Percentiles rank a stretch among this genome's conserved stretches.
Evolutionary conservation across 495 filamentous ascomycete genomes (phyloP).

Genomic region (Penicillium malachiteum): DNA sequence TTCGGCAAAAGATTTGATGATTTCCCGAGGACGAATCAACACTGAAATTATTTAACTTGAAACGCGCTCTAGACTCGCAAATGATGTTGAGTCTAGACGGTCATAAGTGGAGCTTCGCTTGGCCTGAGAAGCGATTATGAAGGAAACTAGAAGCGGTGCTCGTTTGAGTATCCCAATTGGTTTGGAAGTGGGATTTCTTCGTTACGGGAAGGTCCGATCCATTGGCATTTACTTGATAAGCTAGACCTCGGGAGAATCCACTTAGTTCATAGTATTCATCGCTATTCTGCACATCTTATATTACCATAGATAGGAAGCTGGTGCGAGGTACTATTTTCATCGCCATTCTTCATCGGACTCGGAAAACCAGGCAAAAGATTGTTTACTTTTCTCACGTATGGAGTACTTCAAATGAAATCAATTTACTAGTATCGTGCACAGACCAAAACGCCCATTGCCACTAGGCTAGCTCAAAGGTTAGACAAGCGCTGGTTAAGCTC

Average conservation of each 20-base stretch:
- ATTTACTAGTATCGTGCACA: too few relatives aligned
- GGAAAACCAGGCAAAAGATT: too few relatives aligned
- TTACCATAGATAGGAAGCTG: too few relatives aligned
- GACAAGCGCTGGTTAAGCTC: conserved; percentile 4
- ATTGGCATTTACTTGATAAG: background rate
- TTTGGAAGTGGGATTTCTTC: background rate
- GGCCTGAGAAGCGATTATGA: background rate
- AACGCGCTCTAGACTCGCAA: background rate
- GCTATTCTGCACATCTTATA: too few relatives aligned
- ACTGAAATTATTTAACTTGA: background rate
- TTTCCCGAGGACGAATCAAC: background rate
- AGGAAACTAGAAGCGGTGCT: background rate
- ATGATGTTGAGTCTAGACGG: background rate
- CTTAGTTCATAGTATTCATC: too few relatives aligned
- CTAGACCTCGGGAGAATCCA: background rate
- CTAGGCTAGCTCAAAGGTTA: too few relatives aligned
- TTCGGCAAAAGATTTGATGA: background rate
- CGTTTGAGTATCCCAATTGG: background rate
- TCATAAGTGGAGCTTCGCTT: background rate
- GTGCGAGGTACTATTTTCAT: too few relatives aligned
- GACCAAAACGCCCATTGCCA: too few relatives aligned
- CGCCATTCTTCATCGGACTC: too few relatives aligned
- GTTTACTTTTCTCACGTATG: too few relatives aligned
- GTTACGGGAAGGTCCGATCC: background rate
- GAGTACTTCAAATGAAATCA: too few relatives aligned